Evolutionary conservation across 148 eudicot species (phyloP), one percentile per base, ranked within the genome.

Genomic region (Chenopodium quinoa): DNA sequence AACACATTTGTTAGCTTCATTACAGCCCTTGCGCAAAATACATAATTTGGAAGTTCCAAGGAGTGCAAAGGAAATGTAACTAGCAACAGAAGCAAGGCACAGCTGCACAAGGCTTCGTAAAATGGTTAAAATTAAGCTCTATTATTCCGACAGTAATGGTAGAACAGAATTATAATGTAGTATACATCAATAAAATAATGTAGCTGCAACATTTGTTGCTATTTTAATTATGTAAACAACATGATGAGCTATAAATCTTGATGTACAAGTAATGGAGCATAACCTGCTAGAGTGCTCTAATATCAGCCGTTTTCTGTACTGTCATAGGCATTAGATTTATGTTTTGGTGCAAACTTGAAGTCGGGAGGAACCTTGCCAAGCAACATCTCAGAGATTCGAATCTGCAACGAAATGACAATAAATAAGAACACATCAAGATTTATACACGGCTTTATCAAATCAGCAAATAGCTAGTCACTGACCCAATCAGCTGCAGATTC

Each of bases 401-500:
- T 85, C 99, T 94, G 91, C 84, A 84, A 54, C 7, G 63, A 78
- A n/a, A 56, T 19, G 23, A 54, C 56, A 9, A 22, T 63, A 86
- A 75, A 66, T 9, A 75, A 23, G 52, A n/a, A 52, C 46, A 81
- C 27, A 75, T 4, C 32, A 71, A 22, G 9, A 2, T 23, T 23
- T 73, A 7, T 48, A 19, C 22, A 29, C 46, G 1, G 8, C 27
- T 48, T n/a, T 75, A 40, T 67, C 56, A 75, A 75, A 9, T 67
- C 75, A 29, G 48, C n/a, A 69, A 46, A 14, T 4, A 29, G 48
- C 20, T 14, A 37, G 67, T 14, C 72, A 88, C 77, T 90, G 9
- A 97, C 98, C 98, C 99, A 97, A 76, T 97, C 99, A 72, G 97
- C 98, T 10, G 98, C 99, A 82, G 99, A 97, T 69, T 97, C 99